Base-by-base conservation (phyloP, 305 asterid species). In the Fraxinus dipetala region DNA sequence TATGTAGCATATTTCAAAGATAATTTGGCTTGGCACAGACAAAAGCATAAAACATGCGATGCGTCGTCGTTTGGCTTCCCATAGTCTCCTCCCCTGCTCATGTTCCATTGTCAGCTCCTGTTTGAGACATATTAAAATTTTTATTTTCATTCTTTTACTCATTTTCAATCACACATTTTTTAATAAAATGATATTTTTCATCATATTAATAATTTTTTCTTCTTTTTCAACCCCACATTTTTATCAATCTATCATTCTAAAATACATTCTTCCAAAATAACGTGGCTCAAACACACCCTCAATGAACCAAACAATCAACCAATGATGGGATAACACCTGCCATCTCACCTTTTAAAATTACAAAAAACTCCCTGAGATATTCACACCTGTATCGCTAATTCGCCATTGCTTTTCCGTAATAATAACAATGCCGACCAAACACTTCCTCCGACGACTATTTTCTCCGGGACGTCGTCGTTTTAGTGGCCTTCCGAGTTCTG, bases 381-480 rank as follows among this genome's bases (percentile, higher is more conserved):
- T 63, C 78, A 59, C 80, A 77, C 80, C 84, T 80, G 84, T 84
- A 79, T 70, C 76, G 1, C 38, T 79, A 20, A 35, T 35, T 35
- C 38, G 38, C 38, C 38, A 35, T 20, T 24, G 54, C 82, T 67
- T 84, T 84, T 70, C 77, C 72, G 3, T 65, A 3, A 6, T 78
- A 7, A 77, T 38, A 48, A 75, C 74, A 59, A 30, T 4, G 69
- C n/a, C 61, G 10, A 38, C 22, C 36, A 16, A 51, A 59, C 45
- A 56, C 30, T 56, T 34, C 32, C 78, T 72, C 80, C 61, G 84
- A 74, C 72, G 79, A 48, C 83, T 48, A n/a, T 45, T 30, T 31
- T 78, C 75, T 45, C 69, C 4, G 9, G 59, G 74, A 80, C 86
- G 84, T 45, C 79, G 86, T 75, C 86, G 86, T 80, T 79, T 72